A percentile compares a stretch with the other conserved stretches of the same genome.
Conservation (phyloP, 139 green algal species). For the Chlamydomonas schloesseri region DNA sequence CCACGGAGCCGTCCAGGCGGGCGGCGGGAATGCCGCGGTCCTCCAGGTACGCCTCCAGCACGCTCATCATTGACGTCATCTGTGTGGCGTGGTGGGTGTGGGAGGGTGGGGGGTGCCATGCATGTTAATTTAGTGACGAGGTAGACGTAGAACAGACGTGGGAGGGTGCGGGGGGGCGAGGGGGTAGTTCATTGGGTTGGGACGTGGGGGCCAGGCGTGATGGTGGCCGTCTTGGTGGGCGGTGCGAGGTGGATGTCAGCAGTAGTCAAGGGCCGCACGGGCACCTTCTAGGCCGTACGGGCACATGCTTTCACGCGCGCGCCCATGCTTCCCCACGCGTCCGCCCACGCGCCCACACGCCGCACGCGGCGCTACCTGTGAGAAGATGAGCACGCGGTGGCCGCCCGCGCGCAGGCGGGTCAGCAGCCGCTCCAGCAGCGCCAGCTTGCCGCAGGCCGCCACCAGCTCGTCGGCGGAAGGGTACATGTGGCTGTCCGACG, state of each 20-base stretch:
- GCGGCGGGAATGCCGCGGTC: constrained; percentile 77
- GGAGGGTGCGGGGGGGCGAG: no score
- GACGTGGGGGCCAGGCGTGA: no score
- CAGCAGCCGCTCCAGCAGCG: constrained; percentile 91
- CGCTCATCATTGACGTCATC: constrained; percentile 99
- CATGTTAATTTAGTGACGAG: no score
- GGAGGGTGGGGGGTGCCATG: background rate
- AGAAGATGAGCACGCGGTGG: constrained; percentile 97
- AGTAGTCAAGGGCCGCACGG: no score
- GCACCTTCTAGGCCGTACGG: no score
- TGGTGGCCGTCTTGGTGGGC: no score
- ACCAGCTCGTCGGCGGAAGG: constrained; percentile 75
- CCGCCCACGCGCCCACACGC: background rate
- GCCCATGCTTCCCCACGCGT: no score
- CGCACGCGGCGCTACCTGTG: constrained; percentile 70
- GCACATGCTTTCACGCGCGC: no score
- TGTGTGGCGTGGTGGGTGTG: constrained; percentile 38
- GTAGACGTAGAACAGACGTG: no score
- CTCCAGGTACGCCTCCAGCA: constrained; percentile 94
- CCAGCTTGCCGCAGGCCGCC: constrained; percentile 95
- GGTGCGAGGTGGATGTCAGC: no score
- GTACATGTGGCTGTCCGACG: constrained; percentile 46
- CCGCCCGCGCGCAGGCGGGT: constrained; percentile 67
- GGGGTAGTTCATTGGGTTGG: no score
- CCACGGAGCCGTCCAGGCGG: constrained; percentile 93